Conservation (phyloP, 148 eudicot genomes). For the Chenopodium formosanum region DNA sequence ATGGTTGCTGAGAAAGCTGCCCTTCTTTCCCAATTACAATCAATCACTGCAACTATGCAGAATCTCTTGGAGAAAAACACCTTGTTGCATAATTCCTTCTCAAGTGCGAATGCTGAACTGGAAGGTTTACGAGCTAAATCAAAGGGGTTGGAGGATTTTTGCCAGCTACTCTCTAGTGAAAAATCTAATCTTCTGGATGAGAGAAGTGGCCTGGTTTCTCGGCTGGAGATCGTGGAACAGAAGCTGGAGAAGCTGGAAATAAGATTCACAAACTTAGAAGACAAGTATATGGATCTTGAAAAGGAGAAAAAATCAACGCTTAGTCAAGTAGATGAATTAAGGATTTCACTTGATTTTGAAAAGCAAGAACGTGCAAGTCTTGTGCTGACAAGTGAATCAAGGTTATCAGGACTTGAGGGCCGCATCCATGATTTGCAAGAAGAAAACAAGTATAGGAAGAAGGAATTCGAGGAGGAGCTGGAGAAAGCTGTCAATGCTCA, state of each 20-base stretch:
- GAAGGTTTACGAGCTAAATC: constrained; percentile 83
- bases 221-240: constrained; percentile 65
- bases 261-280: constrained; percentile 63
- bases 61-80: constrained; percentile 70
- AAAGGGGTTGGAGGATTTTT: constrained; percentile 72
- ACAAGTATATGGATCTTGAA: constrained; percentile 57
- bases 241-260: constrained; percentile 62
- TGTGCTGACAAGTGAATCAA: constrained; percentile 46
- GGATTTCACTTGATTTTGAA: constrained; percentile 56
- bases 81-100: constrained; percentile 66
- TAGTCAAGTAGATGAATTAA: constrained; percentile 55
- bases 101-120: constrained; percentile 64
- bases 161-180: constrained; percentile 62
- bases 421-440: constrained; percentile 56
- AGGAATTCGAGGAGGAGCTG: constrained; percentile 81
- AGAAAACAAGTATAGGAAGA: constrained; percentile 62
- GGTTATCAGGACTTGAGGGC: constrained; percentile 63
- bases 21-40: constrained; percentile 71
- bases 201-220: constrained; percentile 49
- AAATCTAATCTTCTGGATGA: constrained; percentile 62
- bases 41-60: constrained; percentile 71
- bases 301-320: constrained; percentile 60
- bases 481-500: constrained; percentile 80
- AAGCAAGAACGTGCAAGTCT: constrained; percentile 55
- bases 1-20: constrained; percentile 70